Conservation (phyloP, 129 eudicot genomes). For the Ambrosia trifida region DNA sequence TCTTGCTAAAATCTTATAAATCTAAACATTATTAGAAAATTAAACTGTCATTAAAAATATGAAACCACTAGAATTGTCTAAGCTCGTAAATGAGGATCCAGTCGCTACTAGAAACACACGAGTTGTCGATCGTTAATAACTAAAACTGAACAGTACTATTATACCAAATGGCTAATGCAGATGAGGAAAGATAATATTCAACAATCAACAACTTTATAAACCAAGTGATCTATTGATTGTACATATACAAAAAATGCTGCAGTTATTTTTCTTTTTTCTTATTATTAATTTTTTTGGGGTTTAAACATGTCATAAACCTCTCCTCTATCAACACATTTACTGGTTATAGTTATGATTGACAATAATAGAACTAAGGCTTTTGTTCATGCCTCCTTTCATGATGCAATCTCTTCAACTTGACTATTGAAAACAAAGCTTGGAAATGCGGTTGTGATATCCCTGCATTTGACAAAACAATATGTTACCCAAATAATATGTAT, state of each 20-base stretch:
- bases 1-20: too few species aligned
- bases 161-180: too few species aligned
- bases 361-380: slow-evolving; percentile 21
- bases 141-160: too few species aligned
- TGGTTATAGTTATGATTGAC: slow-evolving; percentile 19
- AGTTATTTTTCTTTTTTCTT: neutral
- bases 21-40: too few species aligned
- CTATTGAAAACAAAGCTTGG: slow-evolving; percentile 39
- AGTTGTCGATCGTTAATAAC: too few species aligned
- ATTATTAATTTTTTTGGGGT: slow-evolving; percentile 1
- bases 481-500: neutral
- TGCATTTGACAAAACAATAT: slow-evolving; percentile 19
- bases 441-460: slow-evolving; percentile 40
- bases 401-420: slow-evolving; percentile 33
- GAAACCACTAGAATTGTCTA: too few species aligned
- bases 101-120: too few species aligned
- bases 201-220: slow-evolving; percentile 13
- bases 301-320: slow-evolving; percentile 21
- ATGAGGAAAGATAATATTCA: too few species aligned
- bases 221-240: neutral
- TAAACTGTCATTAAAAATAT: too few species aligned
- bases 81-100: too few species aligned
- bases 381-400: slow-evolving; percentile 21
- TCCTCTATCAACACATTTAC: slow-evolving; percentile 32
- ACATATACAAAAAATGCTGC: neutral